These are phyloP conservation scores for Calocybe gambosa DNA, from an alignment of 1,284 basidiomycete species.

Conservation along the genomic window DNA sequence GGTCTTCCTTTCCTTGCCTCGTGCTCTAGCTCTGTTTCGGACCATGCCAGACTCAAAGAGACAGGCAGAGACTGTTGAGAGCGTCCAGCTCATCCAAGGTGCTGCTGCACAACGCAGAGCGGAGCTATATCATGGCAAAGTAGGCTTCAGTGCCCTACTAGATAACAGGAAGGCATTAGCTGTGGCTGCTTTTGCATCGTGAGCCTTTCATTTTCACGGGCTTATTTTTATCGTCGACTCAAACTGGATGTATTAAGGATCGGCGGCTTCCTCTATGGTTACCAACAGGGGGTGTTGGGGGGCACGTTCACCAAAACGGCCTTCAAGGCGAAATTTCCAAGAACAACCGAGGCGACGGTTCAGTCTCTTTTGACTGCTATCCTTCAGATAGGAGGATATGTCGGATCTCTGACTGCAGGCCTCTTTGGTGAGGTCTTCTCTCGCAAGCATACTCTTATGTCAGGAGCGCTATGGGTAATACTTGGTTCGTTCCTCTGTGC, in stretches of 20 bases:
- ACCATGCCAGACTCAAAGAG: slow-evolving; percentile 5
- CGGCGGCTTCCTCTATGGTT: slow-evolving; percentile 15
- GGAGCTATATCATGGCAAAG: slow-evolving; percentile 7
- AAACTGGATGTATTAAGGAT: slow-evolving; percentile 1
- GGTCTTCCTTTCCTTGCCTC: background rate
- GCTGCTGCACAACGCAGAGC: slow-evolving; percentile 15
- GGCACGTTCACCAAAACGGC: slow-evolving; percentile 14
- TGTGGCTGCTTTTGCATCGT: slow-evolving; percentile 15
- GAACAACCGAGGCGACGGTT: slow-evolving; percentile 11
- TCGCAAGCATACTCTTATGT: slow-evolving; percentile 15
- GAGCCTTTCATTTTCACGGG: background rate
- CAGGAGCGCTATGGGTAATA: slow-evolving; percentile 15
- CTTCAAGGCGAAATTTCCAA: slow-evolving; percentile 12
- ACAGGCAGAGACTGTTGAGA: background rate
- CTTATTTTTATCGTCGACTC: background rate
- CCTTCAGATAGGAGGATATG: slow-evolving; percentile 15
- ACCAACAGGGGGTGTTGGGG: slow-evolving; percentile 15
- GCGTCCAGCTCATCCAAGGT: slow-evolving; percentile 7
- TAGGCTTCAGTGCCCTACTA: slow-evolving; percentile 9
- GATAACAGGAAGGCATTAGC: slow-evolving; percentile 13
- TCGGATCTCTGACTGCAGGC: slow-evolving; percentile 16
- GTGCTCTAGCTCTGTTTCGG: background rate
- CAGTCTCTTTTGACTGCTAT: slow-evolving; percentile 15
- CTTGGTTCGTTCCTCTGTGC: slow-evolving; percentile 15
- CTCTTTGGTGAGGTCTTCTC: slow-evolving; percentile 15